Conservation (phyloP, 371 early-diverging fungal genomes). For the Mucor ambiguus region DNA sequence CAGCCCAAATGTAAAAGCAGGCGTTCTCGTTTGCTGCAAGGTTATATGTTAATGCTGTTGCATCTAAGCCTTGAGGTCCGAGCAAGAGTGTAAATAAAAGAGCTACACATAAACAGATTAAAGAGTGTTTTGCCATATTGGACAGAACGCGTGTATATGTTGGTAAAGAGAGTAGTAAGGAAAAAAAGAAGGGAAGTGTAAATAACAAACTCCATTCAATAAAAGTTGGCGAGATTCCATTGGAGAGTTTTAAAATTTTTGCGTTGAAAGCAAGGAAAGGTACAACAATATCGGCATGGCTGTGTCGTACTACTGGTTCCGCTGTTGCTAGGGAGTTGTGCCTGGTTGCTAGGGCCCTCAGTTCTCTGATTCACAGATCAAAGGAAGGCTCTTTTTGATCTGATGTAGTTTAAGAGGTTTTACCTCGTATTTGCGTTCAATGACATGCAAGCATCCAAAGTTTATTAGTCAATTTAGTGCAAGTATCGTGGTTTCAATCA, state of each 20-base stretch:
- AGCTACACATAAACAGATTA: neutral
- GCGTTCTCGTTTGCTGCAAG: constrained; percentile 87
- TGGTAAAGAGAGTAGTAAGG: neutral
- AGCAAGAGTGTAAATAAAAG: neutral
- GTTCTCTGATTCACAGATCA: neutral
- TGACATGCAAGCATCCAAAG: neutral
- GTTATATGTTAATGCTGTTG: constrained; percentile 81
- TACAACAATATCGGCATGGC: neutral
- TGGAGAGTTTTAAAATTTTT: constrained; percentile 3
- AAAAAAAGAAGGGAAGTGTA: constrained; percentile 3
- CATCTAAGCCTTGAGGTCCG: constrained; percentile 19
- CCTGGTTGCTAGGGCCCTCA: neutral
- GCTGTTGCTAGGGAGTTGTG: neutral
- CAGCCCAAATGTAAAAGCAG: constrained; percentile 77
- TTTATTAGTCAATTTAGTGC: neutral
- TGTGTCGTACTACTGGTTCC: neutral
- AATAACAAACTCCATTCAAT: neutral
- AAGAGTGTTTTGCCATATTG: constrained; percentile 2
- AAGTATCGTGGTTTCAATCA: neutral
- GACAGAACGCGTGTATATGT: neutral
- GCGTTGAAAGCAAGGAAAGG: neutral
- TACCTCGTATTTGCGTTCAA: neutral
- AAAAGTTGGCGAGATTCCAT: constrained; percentile 4
- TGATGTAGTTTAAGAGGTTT: neutral
- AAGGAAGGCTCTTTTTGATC: neutral